A percentile compares a stretch with the other conserved stretches of the same genome.
Evolutionary conservation across 768 basidiomycete genomes (phyloP).

Genomic region (Leccinellum rugosiceps): DNA sequence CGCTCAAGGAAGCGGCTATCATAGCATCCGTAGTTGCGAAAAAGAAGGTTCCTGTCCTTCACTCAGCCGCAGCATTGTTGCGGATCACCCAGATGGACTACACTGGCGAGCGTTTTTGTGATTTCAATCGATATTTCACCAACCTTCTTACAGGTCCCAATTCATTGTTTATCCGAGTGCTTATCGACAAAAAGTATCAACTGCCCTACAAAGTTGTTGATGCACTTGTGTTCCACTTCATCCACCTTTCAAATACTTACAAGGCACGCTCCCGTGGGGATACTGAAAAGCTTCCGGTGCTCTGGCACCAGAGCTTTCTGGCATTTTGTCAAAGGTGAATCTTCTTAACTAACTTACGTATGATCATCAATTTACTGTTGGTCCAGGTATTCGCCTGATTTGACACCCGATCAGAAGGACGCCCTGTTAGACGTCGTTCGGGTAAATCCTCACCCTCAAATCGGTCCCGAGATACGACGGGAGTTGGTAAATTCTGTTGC

Average conservation of each 20-base stretch:
- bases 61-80: slow-evolving; percentile 91
- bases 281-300: slow-evolving; percentile 82
- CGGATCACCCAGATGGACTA: slow-evolving; percentile 97
- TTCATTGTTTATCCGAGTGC: slow-evolving; percentile 93
- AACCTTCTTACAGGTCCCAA: slow-evolving; percentile 60
- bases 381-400: slow-evolving; percentile 82
- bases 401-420: slow-evolving; percentile 97
- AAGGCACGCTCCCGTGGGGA: slow-evolving; percentile 70
- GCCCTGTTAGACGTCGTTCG: slow-evolving; percentile 92
- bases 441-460: slow-evolving; percentile 81
- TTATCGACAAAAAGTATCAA: slow-evolving; percentile 97
- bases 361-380: background rate
- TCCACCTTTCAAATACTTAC: slow-evolving; percentile 90
- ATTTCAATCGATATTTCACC: background rate
- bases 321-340: slow-evolving; percentile 88
- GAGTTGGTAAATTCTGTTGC: slow-evolving; percentile 87
- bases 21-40: slow-evolving; percentile 87
- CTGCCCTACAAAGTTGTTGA: slow-evolving; percentile 98
- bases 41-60: slow-evolving; percentile 93
- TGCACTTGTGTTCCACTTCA: slow-evolving; percentile 96
- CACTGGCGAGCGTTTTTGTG: slow-evolving; percentile 50
- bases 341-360: background rate
- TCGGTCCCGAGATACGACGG: slow-evolving; percentile 84
- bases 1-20: slow-evolving; percentile 92
- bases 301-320: slow-evolving; percentile 97